phyloP scores from a whole-genome alignment of 257 asterid species.

The Craterostigma plantagineum region DNA sequence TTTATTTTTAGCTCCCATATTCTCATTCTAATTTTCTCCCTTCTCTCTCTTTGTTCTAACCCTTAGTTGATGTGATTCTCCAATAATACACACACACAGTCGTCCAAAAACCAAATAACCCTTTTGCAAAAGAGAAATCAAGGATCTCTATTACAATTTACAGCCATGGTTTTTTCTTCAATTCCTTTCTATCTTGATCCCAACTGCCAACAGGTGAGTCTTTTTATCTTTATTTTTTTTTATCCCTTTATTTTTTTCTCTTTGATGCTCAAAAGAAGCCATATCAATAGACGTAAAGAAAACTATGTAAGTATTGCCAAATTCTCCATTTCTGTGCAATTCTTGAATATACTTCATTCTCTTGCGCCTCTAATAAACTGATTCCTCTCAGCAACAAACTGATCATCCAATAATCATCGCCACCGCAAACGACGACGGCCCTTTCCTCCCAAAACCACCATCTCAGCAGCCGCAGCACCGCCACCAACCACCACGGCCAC shows the following conservation, averaged over 20 bases:
- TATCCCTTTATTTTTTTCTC: slow-evolving; percentile 6
- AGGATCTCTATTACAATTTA: no score
- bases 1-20: slow-evolving; percentile 77
- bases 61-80: slow-evolving; percentile 79
- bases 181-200: slow-evolving; percentile 92
- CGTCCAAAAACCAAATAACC: slow-evolving; percentile 13
- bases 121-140: slow-evolving; percentile 68
- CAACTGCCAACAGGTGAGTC: slow-evolving; percentile 96
- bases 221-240: slow-evolving; percentile 8
- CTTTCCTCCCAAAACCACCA: slow-evolving; percentile 23
- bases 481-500: no score
- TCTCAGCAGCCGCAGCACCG: slow-evolving; percentile 22
- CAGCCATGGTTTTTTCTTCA: slow-evolving; percentile 82
- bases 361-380: slow-evolving; percentile 13
- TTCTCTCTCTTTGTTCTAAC: slow-evolving; percentile 16
- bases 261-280: slow-evolving; percentile 16
- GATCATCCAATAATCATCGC: slow-evolving; percentile 21
- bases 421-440: no score
- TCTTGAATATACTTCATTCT: no score
- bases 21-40: slow-evolving; percentile 55
- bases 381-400: slow-evolving; percentile 40
- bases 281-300: background rate
- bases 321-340: slow-evolving; percentile 4
- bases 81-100: slow-evolving; percentile 53
- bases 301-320: slow-evolving; percentile 61